phyloP scores from a whole-genome alignment of 2,329 filamentous ascomycete genomes.

The Pseudocercospora macadamiae region DNA sequence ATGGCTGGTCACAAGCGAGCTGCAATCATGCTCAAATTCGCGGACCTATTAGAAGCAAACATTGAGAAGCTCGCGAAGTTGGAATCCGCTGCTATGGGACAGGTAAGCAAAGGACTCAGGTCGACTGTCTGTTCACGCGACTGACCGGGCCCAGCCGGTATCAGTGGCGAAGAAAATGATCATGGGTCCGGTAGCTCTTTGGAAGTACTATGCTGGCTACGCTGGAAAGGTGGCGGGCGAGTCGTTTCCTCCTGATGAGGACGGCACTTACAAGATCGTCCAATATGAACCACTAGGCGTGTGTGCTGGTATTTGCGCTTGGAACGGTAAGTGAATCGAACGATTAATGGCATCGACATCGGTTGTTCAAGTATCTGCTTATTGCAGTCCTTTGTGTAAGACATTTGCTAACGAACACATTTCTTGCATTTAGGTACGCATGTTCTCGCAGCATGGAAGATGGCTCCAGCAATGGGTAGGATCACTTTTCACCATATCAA shows the following conservation, averaged over 20 bases:
- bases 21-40: constrained; percentile 70
- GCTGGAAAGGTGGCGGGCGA: constrained; percentile 35
- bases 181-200: constrained; percentile 27
- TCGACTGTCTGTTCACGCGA: too few relatives aligned
- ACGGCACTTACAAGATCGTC: constrained; percentile 33
- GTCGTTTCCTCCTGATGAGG: constrained; percentile 31
- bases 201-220: constrained; percentile 35
- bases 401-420: not conserved
- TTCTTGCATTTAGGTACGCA: constrained; percentile 34
- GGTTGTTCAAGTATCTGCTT: too few relatives aligned
- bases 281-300: constrained; percentile 49
- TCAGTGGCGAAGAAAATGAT: constrained; percentile 39
- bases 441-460: constrained; percentile 51
- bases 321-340: constrained; percentile 25
- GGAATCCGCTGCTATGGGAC: constrained; percentile 62
- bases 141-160: constrained; percentile 31
- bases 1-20: constrained; percentile 63
- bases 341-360: not conserved
- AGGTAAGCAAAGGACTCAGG: constrained; percentile 25
- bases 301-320: constrained; percentile 43
- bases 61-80: constrained; percentile 62
- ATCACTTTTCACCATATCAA: too few relatives aligned
- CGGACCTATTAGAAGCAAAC: constrained; percentile 40
- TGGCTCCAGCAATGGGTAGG: constrained; percentile 61
- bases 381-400: not conserved